A percentile compares a stretch with the other conserved stretches of the same genome.
Conservation (phyloP, 345 rosid genomes). For the Punica granatum region DNA sequence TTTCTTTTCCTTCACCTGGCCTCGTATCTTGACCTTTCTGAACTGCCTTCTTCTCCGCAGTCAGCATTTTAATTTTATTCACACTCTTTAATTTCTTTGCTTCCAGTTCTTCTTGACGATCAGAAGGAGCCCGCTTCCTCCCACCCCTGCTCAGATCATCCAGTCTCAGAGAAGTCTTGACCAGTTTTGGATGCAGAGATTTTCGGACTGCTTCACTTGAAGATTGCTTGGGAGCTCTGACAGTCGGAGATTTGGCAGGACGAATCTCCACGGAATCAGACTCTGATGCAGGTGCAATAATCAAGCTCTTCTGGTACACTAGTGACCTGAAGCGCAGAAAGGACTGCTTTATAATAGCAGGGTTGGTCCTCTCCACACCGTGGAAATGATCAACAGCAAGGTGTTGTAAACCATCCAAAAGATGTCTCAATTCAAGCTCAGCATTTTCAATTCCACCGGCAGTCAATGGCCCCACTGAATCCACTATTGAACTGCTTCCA, state of each 20-base stretch:
- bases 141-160: slow-evolving; percentile 67
- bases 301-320: slow-evolving; percentile 76
- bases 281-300: slow-evolving; percentile 43
- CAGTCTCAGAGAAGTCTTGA: slow-evolving; percentile 34
- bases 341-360: slow-evolving; percentile 39
- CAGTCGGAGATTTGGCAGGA: slow-evolving; percentile 23
- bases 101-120: slow-evolving; percentile 72
- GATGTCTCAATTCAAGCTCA: slow-evolving; percentile 41
- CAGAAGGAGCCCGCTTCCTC: slow-evolving; percentile 69
- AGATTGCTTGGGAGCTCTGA: slow-evolving; percentile 14
- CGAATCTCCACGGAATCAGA: slow-evolving; percentile 26
- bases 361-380: slow-evolving; percentile 43
- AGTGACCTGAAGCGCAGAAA: slow-evolving; percentile 69
- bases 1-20: slow-evolving; percentile 48
- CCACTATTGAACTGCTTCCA: slow-evolving; percentile 12
- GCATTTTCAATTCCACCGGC: slow-evolving; percentile 17
- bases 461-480: slow-evolving; percentile 18
- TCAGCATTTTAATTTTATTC: slow-evolving; percentile 41
- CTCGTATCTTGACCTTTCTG: slow-evolving; percentile 34
- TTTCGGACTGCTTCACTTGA: slow-evolving; percentile 34
- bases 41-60: slow-evolving; percentile 53
- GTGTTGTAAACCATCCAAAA: slow-evolving; percentile 60
- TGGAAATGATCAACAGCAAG: slow-evolving; percentile 71
- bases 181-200: slow-evolving; percentile 31
- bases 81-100: slow-evolving; percentile 71